Percentiles rank a stretch among this genome's conserved stretches.
These are phyloP conservation scores for Lasiodiplodia sp. DNA, from an alignment of 2,329 filamentous ascomycete genomes.

Conservation along the genomic window DNA sequence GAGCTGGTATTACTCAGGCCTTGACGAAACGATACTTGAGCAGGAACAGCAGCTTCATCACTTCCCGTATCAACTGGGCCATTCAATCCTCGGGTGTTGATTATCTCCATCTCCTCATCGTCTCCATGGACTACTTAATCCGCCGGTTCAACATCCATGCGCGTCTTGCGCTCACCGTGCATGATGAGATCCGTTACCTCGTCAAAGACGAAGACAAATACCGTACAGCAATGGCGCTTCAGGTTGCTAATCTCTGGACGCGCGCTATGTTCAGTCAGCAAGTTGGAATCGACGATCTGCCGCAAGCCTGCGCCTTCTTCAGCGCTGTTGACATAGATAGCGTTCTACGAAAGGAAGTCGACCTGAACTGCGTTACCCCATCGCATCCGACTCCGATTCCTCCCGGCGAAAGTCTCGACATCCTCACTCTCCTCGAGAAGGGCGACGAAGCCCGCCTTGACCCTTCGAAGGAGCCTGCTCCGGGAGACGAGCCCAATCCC, in stretches of 20 bases:
- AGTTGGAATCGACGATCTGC: conserved; percentile 92
- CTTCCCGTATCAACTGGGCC: conserved; percentile 97
- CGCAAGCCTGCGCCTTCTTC: conserved; percentile 94
- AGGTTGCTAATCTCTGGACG: conserved; percentile 95
- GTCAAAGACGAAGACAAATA: conserved; percentile 88
- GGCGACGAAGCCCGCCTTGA: conserved; percentile 74
- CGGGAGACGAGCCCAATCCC: conserved; percentile 61
- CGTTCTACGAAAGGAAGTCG: conserved; percentile 95
- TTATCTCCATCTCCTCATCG: conserved; percentile 91
- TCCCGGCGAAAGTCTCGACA: conserved; percentile 87
- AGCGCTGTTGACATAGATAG: conserved; percentile 94
- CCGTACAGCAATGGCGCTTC: conserved; percentile 87
- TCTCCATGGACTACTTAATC: conserved; percentile 92
- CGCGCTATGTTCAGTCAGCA: conserved; percentile 97
- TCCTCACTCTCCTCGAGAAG: conserved; percentile 76
- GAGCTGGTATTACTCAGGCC: conserved; percentile 94
- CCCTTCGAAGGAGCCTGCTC: conserved; percentile 63
- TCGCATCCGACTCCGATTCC: conserved; percentile 81
- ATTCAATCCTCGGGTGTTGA: conserved; percentile 98
- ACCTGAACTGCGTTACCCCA: conserved; percentile 96
- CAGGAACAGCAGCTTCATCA: conserved; percentile 90
- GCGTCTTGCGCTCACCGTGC: conserved; percentile 89
- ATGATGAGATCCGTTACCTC: conserved; percentile 96
- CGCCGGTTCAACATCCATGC: conserved; percentile 85
- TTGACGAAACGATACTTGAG: conserved; percentile 86